Conservation (phyloP, 139 green algal genomes). For the Asterochloris sp. region DNA sequence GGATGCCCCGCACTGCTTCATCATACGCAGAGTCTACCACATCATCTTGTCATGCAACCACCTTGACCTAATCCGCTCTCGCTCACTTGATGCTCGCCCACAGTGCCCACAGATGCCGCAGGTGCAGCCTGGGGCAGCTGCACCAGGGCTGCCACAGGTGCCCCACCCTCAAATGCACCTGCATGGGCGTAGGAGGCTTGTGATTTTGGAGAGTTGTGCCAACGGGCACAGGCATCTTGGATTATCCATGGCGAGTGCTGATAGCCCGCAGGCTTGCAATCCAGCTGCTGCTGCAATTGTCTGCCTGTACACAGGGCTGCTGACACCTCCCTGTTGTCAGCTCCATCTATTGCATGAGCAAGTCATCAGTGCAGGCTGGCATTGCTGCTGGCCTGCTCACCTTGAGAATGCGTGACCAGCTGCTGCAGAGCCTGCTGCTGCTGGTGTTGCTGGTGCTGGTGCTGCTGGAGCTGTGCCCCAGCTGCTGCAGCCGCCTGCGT, state of each 20-base stretch:
- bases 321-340: neutral
- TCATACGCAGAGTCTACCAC: too few species aligned
- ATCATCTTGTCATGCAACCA: too few species aligned
- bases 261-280: neutral
- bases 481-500: neutral
- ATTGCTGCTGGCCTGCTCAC: neutral
- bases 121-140: too few species aligned
- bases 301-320: neutral
- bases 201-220: neutral
- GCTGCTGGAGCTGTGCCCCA: neutral
- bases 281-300: neutral
- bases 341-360: neutral
- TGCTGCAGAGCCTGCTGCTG: conserved; percentile 9
- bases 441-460: conserved; percentile 13
- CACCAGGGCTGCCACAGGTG: too few species aligned
- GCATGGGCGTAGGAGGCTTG: too few species aligned
- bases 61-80: too few species aligned
- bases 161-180: too few species aligned
- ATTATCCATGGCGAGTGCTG: neutral
- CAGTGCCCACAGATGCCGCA: too few species aligned
- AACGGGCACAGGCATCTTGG: neutral
- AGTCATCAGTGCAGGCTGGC: neutral
- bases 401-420: too few species aligned
- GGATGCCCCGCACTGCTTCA: too few species aligned
- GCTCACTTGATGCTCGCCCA: too few species aligned